These are phyloP conservation scores for Daedalea quercina DNA, from an alignment of 768 basidiomycete species.

Conservation along the genomic window DNA sequence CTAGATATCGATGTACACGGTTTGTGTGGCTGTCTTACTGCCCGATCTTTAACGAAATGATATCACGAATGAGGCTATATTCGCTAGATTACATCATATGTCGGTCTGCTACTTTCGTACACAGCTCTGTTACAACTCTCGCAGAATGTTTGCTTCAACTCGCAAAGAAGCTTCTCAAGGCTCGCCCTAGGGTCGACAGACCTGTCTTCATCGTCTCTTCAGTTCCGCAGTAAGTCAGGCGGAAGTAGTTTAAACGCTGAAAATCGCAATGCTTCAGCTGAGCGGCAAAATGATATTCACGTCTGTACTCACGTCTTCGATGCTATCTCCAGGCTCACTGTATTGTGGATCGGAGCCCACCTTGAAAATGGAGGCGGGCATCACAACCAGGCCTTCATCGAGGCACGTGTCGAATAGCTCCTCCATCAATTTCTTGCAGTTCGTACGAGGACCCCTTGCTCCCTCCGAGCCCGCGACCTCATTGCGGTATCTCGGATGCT, in stretches of 20 bases:
- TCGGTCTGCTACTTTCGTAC: too few species aligned
- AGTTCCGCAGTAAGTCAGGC: constrained; percentile 42
- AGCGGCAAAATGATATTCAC: not conserved
- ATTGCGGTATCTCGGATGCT: constrained; percentile 32
- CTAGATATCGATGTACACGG: too few species aligned
- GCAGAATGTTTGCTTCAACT: too few species aligned
- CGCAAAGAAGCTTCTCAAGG: constrained; percentile 31
- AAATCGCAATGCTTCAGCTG: not conserved
- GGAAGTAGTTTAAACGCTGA: constrained; percentile 35
- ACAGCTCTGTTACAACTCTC: too few species aligned
- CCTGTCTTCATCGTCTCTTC: constrained; percentile 38
- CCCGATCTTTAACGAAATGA: too few species aligned
- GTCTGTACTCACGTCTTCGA: constrained; percentile 33
- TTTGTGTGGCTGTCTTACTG: too few species aligned
- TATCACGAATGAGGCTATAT: too few species aligned
- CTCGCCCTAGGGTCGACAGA: constrained; percentile 31
- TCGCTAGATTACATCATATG: too few species aligned
- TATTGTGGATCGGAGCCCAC: constrained; percentile 24
- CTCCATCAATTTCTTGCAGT: constrained; percentile 37
- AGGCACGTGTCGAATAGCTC: constrained; percentile 37
- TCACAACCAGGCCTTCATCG: constrained; percentile 34
- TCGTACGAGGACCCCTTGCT: constrained; percentile 21
- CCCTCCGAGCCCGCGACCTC: constrained; percentile 3
- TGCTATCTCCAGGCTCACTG: constrained; percentile 13
- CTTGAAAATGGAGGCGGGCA: constrained; percentile 40